phyloP scores from a whole-genome alignment of 495 filamentous ascomycete species.

The Poronia punctata region DNA sequence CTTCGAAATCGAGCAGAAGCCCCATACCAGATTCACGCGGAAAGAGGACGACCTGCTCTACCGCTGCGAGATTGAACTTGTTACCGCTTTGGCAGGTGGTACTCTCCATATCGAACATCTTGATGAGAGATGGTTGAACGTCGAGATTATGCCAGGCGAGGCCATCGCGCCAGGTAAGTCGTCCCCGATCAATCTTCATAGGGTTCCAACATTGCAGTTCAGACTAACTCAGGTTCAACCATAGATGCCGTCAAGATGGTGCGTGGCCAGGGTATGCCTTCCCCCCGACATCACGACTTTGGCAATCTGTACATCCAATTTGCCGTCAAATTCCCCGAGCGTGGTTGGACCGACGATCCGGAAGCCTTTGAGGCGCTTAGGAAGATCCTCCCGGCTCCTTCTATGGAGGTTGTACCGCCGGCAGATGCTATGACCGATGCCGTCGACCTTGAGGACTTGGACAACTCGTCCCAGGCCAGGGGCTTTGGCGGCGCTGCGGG shows the following conservation, averaged over 20 bases:
- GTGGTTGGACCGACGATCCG: constrained; percentile 50
- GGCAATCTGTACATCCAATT: constrained; percentile 98
- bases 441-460: constrained; percentile 79
- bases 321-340: constrained; percentile 88
- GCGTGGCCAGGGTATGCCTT: constrained; percentile 96
- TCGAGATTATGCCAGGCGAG: constrained; percentile 86
- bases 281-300: constrained; percentile 87
- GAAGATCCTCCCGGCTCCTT: constrained; percentile 68
- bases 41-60: constrained; percentile 96
- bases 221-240: constrained; percentile 5
- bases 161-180: constrained; percentile 85
- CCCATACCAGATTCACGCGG: constrained; percentile 87
- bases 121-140: constrained; percentile 90
- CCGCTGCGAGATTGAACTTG: constrained; percentile 89
- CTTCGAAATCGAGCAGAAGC: constrained; percentile 98
- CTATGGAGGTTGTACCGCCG: constrained; percentile 54
- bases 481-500: constrained; percentile 58
- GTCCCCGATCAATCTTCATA: not conserved
- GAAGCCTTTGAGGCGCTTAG: constrained; percentile 62
- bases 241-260: constrained; percentile 88
- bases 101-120: constrained; percentile 89
- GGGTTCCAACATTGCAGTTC: constrained; percentile 8
- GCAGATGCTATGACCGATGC: constrained; percentile 78
- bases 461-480: constrained; percentile 61
- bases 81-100: constrained; percentile 90